Base-by-base conservation (phyloP, 1,139 yeast genomes). In the Saccharomyces hybrid region DNA sequence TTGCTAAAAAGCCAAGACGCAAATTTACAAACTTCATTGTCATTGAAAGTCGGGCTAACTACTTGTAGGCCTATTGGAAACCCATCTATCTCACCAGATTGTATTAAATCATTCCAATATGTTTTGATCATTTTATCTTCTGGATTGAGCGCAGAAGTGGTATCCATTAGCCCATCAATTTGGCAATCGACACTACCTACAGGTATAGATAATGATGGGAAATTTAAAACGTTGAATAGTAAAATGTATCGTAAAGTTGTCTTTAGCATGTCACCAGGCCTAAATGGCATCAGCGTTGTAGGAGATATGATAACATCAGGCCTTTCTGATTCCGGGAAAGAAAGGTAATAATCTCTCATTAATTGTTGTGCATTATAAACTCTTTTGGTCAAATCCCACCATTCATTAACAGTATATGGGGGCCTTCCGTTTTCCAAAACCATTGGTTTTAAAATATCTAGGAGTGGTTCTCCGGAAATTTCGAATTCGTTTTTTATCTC, bases 171-270 rank as follows among this genome's bases (percentile, higher is more conserved):
- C 9, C 57, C 56, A 57, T 76, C 85, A 4, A 73, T 57, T 4
- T 64, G 64, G 55, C 71, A 70, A 56, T 76, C 73, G 13, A 79
- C 82, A 42, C 70, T 67, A 4, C 80, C 73, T n/a, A 80, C 77
- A 0, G 85, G 86, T 56, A 81, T 68, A 0, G 76, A 72, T 16
- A 81, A 74, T 1, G 75, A 79, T 0, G 83, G 71, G 58, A 74
- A 80, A 65, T 82, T 85, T 50, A 79, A 61, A 38, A 78, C 65
- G 62, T 82, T 82, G 68, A 79, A 58, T 20, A 53, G 49, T 70
- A 16, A 75, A 72, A 38, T 80, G 71, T 13, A 83, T 77, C 63
- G 79, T 77, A 25, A 64, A 38, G 64, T 54, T 51, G 64, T 55
- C 38, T 59, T 54, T 52, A 58, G 31, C 57, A 63, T 60, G 46